Evolutionary conservation across 2,329 filamentous ascomycete genomes (phyloP), one percentile per base, ranked within the genome.

Genomic region (Esteya vermicola): DNA sequence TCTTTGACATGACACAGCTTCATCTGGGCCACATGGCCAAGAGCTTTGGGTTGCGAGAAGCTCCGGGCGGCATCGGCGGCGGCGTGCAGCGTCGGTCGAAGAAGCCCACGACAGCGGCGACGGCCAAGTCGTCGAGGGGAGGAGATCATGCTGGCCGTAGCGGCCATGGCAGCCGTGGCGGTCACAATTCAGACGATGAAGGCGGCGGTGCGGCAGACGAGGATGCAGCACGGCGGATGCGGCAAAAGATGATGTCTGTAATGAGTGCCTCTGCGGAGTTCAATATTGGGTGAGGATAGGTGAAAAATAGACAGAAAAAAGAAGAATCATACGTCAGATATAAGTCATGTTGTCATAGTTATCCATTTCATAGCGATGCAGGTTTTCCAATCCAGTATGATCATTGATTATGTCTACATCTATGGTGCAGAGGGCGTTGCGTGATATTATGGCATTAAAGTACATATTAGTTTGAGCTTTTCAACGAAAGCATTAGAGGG

Each of bases 1-100:
- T 82, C 55, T 98, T 98, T 57, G 84, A 96, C 57, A 93, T 95
- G 59, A 86, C 85, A 44, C 75, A 84, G 52, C 63, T 98, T 35
- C 91, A 98, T 57, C 63, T 96, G 8, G 91, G 91, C 4, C 91
- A 98, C 65, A 65, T 91, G 48, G 89, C 89, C 8, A 98, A 98
- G 66, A 85, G 82, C 21, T 98, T 93, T 55, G 91, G 79, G 2
- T 63, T 98, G 48, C 72, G 93, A 47, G 91, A 98, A 57, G 78
- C 85, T 25, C 91, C 91, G 0, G 81, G 82, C 6, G 81, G 83
- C 37, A 93, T 98, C 40, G 78, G 78, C 26, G 67, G 66, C 3
- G 70, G 71, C 9, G 34, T 72, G 59, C 48, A 68, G 54, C 64
- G 58, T 53, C 62, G 51, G 58, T 61, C 59, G 18, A 55, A 57